Percentiles rank a stretch among this genome's conserved stretches.
Conservation (phyloP, 441 rosid species). For the Pelargonium myrrhifolium region DNA sequence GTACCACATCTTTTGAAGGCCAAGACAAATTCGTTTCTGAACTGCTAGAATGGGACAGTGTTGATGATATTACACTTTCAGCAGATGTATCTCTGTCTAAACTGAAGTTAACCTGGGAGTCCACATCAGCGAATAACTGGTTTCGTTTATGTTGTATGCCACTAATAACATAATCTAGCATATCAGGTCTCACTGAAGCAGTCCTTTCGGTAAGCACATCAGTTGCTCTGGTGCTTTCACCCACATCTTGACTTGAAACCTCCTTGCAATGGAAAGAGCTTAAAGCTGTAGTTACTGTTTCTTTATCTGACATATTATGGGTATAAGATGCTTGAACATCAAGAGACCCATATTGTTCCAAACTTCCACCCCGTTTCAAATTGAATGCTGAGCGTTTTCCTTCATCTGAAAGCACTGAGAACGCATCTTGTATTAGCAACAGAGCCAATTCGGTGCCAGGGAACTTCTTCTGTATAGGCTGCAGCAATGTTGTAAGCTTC, state of each 20-base stretch:
- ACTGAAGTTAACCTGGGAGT: slow-evolving; percentile 1
- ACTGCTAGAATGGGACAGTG: slow-evolving; percentile 5
- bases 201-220: slow-evolving; percentile 2
- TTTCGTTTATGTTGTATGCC: not conserved
- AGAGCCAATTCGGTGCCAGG: slow-evolving; percentile 21
- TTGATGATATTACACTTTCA: slow-evolving; percentile 2
- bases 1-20: not conserved
- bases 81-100: not conserved
- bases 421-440: slow-evolving; percentile 17
- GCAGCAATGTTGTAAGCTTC: slow-evolving; percentile 21
- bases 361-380: slow-evolving; percentile 19
- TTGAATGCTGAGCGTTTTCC: slow-evolving; percentile 18
- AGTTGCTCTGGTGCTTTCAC: not conserved
- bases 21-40: slow-evolving; percentile 5
- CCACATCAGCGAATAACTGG: slow-evolving; percentile 7
- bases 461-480: slow-evolving; percentile 14
- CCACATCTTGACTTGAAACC: not conserved
- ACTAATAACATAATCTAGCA: not conserved
- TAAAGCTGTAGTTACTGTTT: slow-evolving; percentile 1
- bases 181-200: not conserved
- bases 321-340: slow-evolving; percentile 11
- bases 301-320: slow-evolving; percentile 3
- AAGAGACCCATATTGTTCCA: slow-evolving; percentile 15
- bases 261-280: not conserved
- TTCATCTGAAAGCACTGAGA: slow-evolving; percentile 9